A percentile compares a stretch with the other conserved stretches of the same genome.
phyloP scores from a whole-genome alignment of 106 monocot species.

The Iris macrosiphon region DNA sequence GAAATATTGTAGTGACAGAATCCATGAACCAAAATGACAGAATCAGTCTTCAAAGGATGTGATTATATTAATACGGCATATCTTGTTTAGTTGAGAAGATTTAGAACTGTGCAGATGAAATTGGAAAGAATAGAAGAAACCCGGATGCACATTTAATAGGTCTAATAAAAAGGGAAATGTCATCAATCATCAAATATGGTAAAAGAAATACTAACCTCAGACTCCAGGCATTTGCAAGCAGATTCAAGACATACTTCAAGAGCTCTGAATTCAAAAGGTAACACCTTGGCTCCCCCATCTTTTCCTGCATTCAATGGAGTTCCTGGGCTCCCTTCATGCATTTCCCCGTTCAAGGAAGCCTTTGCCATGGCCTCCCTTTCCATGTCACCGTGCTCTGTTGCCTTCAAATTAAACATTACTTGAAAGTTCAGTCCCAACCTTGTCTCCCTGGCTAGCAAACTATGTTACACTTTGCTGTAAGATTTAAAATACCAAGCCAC shows the following conservation, averaged over 20 bases:
- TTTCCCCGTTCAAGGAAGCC: slow-evolving; percentile 1
- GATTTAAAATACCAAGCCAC: too few species aligned
- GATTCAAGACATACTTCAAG: slow-evolving; percentile 31
- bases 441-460: too few species aligned
- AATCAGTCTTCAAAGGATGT: background rate
- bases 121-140: background rate
- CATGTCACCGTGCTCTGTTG: background rate
- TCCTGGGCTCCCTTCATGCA: slow-evolving; percentile 13
- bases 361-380: background rate
- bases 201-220: slow-evolving; percentile 14
- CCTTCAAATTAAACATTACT: slow-evolving; percentile 9
- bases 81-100: background rate
- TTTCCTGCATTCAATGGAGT: slow-evolving; percentile 4
- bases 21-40: background rate
- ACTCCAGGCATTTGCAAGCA: slow-evolving; percentile 22
- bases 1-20: background rate
- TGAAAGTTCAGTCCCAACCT: too few species aligned
- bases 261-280: slow-evolving; percentile 35
- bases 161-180: background rate
- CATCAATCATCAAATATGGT: background rate
- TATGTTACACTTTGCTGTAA: too few species aligned
- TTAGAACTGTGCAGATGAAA: background rate
- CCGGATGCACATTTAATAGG: background rate
- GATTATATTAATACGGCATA: background rate
- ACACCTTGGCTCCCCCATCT: slow-evolving; percentile 11